Percentiles rank a stretch among this genome's conserved stretches.
These are phyloP conservation scores for Antrodiella citrinella DNA, from an alignment of 768 basidiomycete species.

Conservation along the genomic window DNA sequence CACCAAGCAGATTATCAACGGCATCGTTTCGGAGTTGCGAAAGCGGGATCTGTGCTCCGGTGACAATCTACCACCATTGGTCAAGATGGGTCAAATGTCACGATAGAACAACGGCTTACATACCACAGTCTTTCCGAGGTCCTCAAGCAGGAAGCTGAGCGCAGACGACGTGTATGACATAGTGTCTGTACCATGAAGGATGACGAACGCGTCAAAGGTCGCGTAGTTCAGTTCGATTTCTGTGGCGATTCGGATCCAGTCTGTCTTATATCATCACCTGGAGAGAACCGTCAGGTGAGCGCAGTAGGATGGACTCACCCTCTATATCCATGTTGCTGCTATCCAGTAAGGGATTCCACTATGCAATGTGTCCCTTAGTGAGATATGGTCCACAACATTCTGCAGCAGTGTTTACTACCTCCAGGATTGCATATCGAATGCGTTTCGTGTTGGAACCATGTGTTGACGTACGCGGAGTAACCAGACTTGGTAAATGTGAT, in stretches of 20 bases:
- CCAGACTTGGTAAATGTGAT: conserved; percentile 62
- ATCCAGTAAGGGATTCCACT: conserved; percentile 87
- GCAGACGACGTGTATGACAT: conserved; percentile 89
- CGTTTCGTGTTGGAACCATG: conserved; percentile 59
- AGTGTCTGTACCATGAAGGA: conserved; percentile 88
- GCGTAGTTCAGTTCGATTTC: conserved; percentile 92
- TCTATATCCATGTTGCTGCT: conserved; percentile 84
- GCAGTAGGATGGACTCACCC: conserved; percentile 34
- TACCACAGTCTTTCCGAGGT: conserved; percentile 88
- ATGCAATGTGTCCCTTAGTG: conserved; percentile 2
- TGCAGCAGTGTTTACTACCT: conserved; percentile 37
- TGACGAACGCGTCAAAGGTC: conserved; percentile 81
- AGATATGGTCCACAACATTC: background rate
- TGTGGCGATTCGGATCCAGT: conserved; percentile 85
- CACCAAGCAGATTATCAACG: conserved; percentile 86
- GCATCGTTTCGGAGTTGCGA: conserved; percentile 92
- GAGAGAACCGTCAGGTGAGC: conserved; percentile 6
- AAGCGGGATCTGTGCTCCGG: conserved; percentile 89
- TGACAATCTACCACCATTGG: conserved; percentile 82
- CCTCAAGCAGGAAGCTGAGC: conserved; percentile 85
- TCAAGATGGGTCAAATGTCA: background rate
- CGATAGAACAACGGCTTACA: conserved; percentile 11
- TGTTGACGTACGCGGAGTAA: conserved; percentile 66
- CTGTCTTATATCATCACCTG: conserved; percentile 28
- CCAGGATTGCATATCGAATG: conserved; percentile 78